Conservation (phyloP, 106 monocot genomes). For the Alisma plantagoaquatica region DNA sequence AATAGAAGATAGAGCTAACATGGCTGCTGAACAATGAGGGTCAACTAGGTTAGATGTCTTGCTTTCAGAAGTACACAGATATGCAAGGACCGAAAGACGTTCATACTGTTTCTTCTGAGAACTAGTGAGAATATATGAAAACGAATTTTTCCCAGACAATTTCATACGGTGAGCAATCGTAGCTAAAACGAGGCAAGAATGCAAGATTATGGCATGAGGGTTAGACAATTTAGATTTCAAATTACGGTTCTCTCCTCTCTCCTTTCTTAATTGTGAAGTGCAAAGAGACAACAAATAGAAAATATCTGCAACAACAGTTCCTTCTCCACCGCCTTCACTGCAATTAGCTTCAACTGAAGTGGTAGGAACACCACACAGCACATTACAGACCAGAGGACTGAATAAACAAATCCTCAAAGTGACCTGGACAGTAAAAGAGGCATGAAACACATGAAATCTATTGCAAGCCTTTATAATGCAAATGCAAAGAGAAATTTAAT, state of each 20-base stretch:
- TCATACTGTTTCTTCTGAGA: constrained; percentile 69
- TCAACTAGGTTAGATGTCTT: constrained; percentile 38
- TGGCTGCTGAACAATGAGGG: constrained; percentile 73
- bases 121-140: constrained; percentile 52
- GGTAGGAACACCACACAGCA: constrained; percentile 43
- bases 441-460: no score
- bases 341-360: constrained; percentile 28
- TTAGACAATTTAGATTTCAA: constrained; percentile 73
- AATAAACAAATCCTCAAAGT: constrained; percentile 63
- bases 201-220: constrained; percentile 58
- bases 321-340: constrained; percentile 58
- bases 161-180: constrained; percentile 53
- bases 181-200: constrained; percentile 72
- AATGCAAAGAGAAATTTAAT: no score
- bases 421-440: constrained; percentile 53
- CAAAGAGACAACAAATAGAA: constrained; percentile 66
- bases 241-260: constrained; percentile 43
- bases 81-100: constrained; percentile 72
- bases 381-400: constrained; percentile 30
- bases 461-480: no score
- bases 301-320: constrained; percentile 62
- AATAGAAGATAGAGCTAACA: constrained; percentile 81
- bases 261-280: constrained; percentile 66
- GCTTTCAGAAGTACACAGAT: constrained; percentile 60
- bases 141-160: constrained; percentile 31